A percentile compares a stretch with the other conserved stretches of the same genome.
Evolutionary conservation across 257 asterid genomes (phyloP).

Genomic region (Rehmannia glutinosa): DNA sequence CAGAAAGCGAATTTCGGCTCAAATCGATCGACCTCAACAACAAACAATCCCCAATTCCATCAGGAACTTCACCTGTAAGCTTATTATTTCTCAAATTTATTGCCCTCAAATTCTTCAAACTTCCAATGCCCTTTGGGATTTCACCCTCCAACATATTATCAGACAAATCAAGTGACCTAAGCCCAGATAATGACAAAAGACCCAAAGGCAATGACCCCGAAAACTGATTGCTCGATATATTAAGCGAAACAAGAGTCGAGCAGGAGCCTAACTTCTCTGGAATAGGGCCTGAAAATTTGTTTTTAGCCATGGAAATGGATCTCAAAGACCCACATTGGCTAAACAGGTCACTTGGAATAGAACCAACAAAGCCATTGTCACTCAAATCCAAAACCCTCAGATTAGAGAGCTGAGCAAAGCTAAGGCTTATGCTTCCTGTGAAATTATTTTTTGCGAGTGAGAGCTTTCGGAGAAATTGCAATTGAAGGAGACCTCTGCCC

Average conservation of each 20-base stretch:
- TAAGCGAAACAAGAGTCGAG: slow-evolving; percentile 53
- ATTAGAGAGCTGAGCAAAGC: slow-evolving; percentile 67
- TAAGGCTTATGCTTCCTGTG: slow-evolving; percentile 64
- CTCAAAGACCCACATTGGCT: slow-evolving; percentile 79
- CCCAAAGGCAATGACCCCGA: slow-evolving; percentile 64
- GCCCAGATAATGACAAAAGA: slow-evolving; percentile 64
- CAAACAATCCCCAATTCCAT: slow-evolving; percentile 58
- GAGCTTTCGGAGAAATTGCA: slow-evolving; percentile 70
- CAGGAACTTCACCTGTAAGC: slow-evolving; percentile 56
- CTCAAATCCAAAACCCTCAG: slow-evolving; percentile 73
- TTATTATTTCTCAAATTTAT: slow-evolving; percentile 48
- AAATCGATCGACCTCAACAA: slow-evolving; percentile 62
- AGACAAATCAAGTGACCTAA: slow-evolving; percentile 77
- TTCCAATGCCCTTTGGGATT: slow-evolving; percentile 47
- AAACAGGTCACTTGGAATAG: slow-evolving; percentile 57
- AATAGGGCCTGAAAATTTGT: slow-evolving; percentile 65
- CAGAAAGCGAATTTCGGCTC: slow-evolving; percentile 50
- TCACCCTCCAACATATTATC: slow-evolving; percentile 62
- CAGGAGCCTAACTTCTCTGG: slow-evolving; percentile 81
- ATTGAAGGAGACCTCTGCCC: slow-evolving; percentile 80
- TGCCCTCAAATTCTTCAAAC: slow-evolving; percentile 52
- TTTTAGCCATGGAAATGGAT: slow-evolving; percentile 65
- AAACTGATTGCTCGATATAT: slow-evolving; percentile 76
- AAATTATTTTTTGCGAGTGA: slow-evolving; percentile 72
- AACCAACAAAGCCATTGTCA: slow-evolving; percentile 60